Evolutionary conservation across 2,329 filamentous ascomycete genomes (phyloP), one percentile per base, ranked within the genome.

Genomic region (Penicillium polonicum): DNA sequence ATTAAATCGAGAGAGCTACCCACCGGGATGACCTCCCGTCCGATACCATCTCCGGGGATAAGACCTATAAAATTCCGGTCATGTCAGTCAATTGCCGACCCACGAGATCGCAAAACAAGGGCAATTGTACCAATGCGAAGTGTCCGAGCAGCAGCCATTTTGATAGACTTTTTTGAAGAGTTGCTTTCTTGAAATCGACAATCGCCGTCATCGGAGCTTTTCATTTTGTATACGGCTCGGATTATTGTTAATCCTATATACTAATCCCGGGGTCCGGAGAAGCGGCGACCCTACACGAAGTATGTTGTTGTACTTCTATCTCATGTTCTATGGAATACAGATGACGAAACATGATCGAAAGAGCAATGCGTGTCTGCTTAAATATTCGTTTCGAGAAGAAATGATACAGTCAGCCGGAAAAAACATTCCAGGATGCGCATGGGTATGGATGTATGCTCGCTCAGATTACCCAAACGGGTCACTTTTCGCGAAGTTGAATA

Each of bases 41-140:
- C 94, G 79, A 99, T 99, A 78, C 94, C 94, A 80, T 99, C 94
- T 73, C 94, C 94, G 70, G 94, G 90, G 74, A 99, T 97, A 70
- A 97, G 90, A 76, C 92, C 92, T 96, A 65, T 48, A 50, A 51
- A 23, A 12, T 55, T 65, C 57, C 53, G 12, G 23, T 19, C 25
- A 55, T 65, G 61, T 65, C 41, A 61, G 33, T 52, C 39, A 52
- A 49, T 62, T 44, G 29, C 19, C 7, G 17, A 48, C 17, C n/a
- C 42, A 54, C 36, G 9, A 35, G 4, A 19, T 49, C n/a, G 25
- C 44, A 19, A 21, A 43, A 39, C 29, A 52, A 45, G 36, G 39
- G 44, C 55, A 70, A 73, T 78, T 75, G 74, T 64, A 88, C 87
- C 87, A 77, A 89, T 89, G 74, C 85, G 83, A 60, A 90, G 80